Evolutionary conservation across 176 grass and related monocot species (phyloP).

Genomic region (Bromus sterilis): DNA sequence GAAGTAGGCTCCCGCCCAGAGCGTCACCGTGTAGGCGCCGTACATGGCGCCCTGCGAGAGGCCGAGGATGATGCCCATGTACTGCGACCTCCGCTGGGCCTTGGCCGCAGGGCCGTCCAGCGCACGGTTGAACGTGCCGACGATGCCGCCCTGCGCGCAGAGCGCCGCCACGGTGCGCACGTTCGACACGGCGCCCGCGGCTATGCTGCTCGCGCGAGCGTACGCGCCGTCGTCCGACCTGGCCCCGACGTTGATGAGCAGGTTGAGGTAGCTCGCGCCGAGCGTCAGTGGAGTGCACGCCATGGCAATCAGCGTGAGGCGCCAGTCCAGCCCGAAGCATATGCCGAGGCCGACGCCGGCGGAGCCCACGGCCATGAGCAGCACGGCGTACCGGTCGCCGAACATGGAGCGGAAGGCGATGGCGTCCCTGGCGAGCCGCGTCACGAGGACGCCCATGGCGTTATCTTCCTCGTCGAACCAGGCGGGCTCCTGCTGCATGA

Average conservation of each 20-base stretch:
- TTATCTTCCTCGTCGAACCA: conserved; percentile 69
- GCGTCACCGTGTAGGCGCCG: conserved; percentile 35
- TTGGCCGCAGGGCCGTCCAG: neutral
- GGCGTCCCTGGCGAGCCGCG: conserved; percentile 41
- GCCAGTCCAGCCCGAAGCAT: conserved; percentile 48
- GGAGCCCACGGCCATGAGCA: conserved; percentile 50
- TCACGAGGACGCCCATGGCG: conserved; percentile 35
- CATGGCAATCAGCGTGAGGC: conserved; percentile 39
- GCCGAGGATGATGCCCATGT: conserved; percentile 44
- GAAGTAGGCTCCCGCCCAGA: conserved; percentile 41
- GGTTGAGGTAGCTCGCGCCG: conserved; percentile 40
- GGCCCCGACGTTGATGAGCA: conserved; percentile 39
- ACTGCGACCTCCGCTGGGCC: conserved; percentile 1
- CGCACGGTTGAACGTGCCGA: conserved; percentile 21
- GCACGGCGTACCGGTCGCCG: conserved; percentile 53
- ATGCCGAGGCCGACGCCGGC: conserved; percentile 49
- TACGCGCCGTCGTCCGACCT: conserved; percentile 24
- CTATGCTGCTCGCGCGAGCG: conserved; percentile 32
- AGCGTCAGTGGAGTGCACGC: conserved; percentile 39
- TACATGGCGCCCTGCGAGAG: conserved; percentile 54
- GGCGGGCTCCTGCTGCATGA: conserved; percentile 42
- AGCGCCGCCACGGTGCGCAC: conserved; percentile 39
- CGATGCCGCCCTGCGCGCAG: conserved; percentile 27
- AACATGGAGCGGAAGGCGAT: conserved; percentile 48
- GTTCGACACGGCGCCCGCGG: conserved; percentile 38